phyloP scores from a whole-genome alignment of 1,284 basidiomycete species.

The Mycena sp. region DNA sequence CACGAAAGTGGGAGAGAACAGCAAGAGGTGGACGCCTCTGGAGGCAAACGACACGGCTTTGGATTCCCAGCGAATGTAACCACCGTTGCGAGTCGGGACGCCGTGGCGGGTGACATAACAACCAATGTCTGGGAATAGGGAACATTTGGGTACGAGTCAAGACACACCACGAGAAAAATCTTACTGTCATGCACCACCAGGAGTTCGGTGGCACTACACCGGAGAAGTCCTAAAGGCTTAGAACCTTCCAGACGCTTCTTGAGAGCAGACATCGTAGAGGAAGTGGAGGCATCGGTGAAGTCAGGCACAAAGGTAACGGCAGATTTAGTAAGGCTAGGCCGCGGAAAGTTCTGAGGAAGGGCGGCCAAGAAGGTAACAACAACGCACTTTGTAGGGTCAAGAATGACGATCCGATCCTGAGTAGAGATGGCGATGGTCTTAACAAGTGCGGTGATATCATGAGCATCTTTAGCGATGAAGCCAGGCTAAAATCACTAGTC shows the following conservation, averaged over 20 bases:
- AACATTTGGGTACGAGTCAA: too few relatives aligned
- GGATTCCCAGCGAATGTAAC: constrained; percentile 80
- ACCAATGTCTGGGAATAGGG: constrained; percentile 71
- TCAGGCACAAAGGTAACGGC: constrained; percentile 66
- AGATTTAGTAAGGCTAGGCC: constrained; percentile 49
- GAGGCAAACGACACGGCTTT: constrained; percentile 67
- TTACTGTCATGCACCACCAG: constrained; percentile 78
- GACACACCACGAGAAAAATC: too few relatives aligned
- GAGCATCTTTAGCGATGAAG: constrained; percentile 73
- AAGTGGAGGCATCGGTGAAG: constrained; percentile 49
- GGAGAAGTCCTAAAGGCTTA: constrained; percentile 74
- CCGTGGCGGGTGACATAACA: constrained; percentile 80
- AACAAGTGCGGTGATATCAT: constrained; percentile 63
- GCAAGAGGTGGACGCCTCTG: constrained; percentile 68
- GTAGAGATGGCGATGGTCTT: constrained; percentile 74
- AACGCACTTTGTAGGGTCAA: constrained; percentile 72
- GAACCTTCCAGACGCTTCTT: constrained; percentile 66
- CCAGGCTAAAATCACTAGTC: constrained; percentile 55
- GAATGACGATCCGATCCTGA: constrained; percentile 68
- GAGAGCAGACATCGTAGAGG: constrained; percentile 56
- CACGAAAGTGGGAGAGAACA: constrained; percentile 77
- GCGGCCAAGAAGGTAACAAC: neutral
- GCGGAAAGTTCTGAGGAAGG: constrained; percentile 3
- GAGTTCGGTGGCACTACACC: constrained; percentile 64
- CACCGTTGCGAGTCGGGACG: constrained; percentile 62